Evolutionary conservation across 345 rosid species (phyloP), one percentile per base, ranked within the genome.

Genomic region (Boechera divaricarpa): DNA sequence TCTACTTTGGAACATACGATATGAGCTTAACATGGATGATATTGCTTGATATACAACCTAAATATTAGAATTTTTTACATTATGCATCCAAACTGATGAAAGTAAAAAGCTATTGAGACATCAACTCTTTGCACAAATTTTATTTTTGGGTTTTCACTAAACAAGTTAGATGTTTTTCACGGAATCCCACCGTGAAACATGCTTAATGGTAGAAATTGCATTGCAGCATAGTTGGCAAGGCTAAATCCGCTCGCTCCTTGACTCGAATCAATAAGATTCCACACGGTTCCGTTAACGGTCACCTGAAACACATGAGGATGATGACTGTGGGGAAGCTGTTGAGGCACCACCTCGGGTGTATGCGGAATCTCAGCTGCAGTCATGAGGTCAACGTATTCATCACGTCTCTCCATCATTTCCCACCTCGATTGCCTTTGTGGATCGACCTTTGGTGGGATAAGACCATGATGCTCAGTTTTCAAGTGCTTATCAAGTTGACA

Each of bases 401-500:
- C 68, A 13, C 64, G 81, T 11, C 52, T 78, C 70, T 81, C 79
- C 55, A 81, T 31, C 36, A 78, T 76, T 13, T 54, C 64, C 91
- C 94, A 91, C 70, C 71, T 86, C 69, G 73, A 82, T 49, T 88
- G 90, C 52, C 73, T 74, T 16, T 15, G 15, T 0, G 89, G 89
- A 79, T 94, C 96, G 36, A 87, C 89, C 60, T 74, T 81, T 1
- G 86, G 94, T 47, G 88, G 91, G 47, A 76, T 77, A 18, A 85
- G 84, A 33, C 85, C 83, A 3, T 85, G 93, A 73, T 94, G 97
- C 55, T 79, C 88, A 26, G 74, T 74, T 80, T 56, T 90, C 89
- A 86, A 77, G 69, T 92, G 98, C 64, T 79, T 84, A 80, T 92
- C 81, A 15, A 94, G 87, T 76, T 89, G 90, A 81, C 85, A 82